phyloP scores from a whole-genome alignment of 2,329 filamentous ascomycete genomes.

The Fusarium virguliforme region DNA sequence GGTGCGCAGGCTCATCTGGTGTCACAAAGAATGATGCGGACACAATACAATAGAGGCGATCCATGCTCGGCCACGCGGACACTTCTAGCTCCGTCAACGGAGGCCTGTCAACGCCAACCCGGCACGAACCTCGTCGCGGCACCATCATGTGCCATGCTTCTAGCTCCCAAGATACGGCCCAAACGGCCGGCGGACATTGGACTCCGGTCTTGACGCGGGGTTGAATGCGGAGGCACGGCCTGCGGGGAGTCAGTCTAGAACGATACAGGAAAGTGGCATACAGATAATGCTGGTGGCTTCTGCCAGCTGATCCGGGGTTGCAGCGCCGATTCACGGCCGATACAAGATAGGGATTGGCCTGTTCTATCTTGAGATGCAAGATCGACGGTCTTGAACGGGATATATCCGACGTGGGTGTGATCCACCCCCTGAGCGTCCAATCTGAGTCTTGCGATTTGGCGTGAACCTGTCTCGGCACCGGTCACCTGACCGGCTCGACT shows the following conservation, averaged over 20 bases:
- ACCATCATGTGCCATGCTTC: constrained; percentile 7
- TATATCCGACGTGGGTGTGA: constrained; percentile 31
- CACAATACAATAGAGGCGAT: not conserved
- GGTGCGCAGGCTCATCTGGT: too few species aligned
- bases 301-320: constrained; percentile 32
- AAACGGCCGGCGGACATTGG: constrained; percentile 1
- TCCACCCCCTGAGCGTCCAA: constrained; percentile 29
- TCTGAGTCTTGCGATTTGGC: constrained; percentile 24
- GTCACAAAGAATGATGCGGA: too few species aligned
- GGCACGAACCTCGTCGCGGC: not conserved
- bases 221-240: constrained; percentile 32
- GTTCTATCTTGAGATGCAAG: constrained; percentile 27
- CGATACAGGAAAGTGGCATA: constrained; percentile 39
- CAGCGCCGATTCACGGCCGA: not conserved
- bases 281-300: constrained; percentile 35
- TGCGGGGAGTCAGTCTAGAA: constrained; percentile 40
- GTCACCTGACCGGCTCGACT: constrained; percentile 41
- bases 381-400: constrained; percentile 32
- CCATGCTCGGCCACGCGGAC: not conserved
- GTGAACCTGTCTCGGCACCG: constrained; percentile 32
- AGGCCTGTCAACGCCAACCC: not conserved
- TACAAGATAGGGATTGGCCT: constrained; percentile 13
- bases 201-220: constrained; percentile 7
- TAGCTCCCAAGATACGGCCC: constrained; percentile 2
- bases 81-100: not conserved